These are phyloP conservation scores for Septoria petroselini DNA, from an alignment of 2,329 filamentous ascomycete species.

Conservation along the genomic window DNA sequence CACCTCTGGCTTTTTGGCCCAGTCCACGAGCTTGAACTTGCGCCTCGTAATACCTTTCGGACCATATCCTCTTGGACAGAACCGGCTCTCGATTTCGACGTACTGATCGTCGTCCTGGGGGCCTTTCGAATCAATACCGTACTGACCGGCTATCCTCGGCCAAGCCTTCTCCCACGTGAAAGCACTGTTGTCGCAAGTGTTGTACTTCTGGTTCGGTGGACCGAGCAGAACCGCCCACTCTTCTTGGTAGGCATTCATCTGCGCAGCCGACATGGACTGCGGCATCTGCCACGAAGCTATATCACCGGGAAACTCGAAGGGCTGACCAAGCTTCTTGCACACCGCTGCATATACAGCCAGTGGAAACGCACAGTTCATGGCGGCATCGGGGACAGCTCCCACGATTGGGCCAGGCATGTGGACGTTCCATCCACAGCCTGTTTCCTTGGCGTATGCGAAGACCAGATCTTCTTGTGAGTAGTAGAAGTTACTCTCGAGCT, in stretches of 20 bases:
- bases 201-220: constrained; percentile 49
- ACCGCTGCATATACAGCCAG: constrained; percentile 53
- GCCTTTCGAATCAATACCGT: constrained; percentile 38
- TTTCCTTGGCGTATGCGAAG: constrained; percentile 42
- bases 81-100: constrained; percentile 28
- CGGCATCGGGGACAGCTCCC: constrained; percentile 50
- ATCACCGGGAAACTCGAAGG: constrained; percentile 48
- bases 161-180: constrained; percentile 53
- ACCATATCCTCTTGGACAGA: constrained; percentile 32
- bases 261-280: constrained; percentile 43
- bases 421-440: constrained; percentile 46
- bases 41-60: constrained; percentile 30
- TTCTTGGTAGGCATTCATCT: constrained; percentile 50
- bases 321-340: constrained; percentile 41
- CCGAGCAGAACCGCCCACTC: constrained; percentile 50
- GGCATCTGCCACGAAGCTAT: constrained; percentile 47
- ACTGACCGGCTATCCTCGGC: constrained; percentile 48
- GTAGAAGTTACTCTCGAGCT: constrained; percentile 54
- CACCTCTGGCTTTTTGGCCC: constrained; percentile 48
- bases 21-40: constrained; percentile 38
- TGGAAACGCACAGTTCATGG: constrained; percentile 51
- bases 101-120: constrained; percentile 30
- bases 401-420: constrained; percentile 50
- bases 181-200: constrained; percentile 47
- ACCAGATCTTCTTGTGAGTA: constrained; percentile 54